Evolutionary conservation across 768 basidiomycete genomes (phyloP), one percentile per base, ranked within the genome.

Genomic region (Hortiboletus flavorubellus): DNA sequence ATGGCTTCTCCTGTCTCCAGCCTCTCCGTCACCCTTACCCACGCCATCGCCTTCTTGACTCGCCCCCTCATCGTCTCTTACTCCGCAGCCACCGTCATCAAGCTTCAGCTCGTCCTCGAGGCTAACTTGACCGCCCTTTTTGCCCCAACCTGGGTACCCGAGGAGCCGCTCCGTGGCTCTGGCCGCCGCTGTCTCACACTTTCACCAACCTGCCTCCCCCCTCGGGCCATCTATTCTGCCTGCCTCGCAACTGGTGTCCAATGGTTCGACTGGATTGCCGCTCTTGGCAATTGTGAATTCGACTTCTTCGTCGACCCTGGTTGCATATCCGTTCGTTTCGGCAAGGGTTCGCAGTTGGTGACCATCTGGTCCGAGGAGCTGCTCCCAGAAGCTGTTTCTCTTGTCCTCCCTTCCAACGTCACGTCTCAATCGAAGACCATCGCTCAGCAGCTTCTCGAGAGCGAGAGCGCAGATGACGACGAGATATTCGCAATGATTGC

Each of bases 221-320:
- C 90, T 42, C 83, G 85, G 39, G 75, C 82, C 62, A 76, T 91
- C 64, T 84, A 89, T 73, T 72, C 81, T 51, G 85, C 89, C 14
- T 91, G 89, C 71, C 74, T 84, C 51, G 76, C 83, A 23, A 76
- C 86, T 38, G 82, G 82, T 54, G 78, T 91, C 33, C 85, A 88
- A 64, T 92, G 90, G 90, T 84, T 84, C 54, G 83, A 88, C 67
- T 92, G 90, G 90, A 87, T 90, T 51, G 62, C 77, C 44, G 75
- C 80, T 54, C 80, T 91, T 44, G 88, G 89, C 11, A 78, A 81
- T 60, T 72, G 75, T 54, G 86, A 87, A 72, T 85, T 91, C 66
- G 89, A 91, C 70, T 79, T 92, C 56, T 86, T 88, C 71, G 80
- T 90, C 62, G 87, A 91, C 68, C 90, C 90, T 59, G 89, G 88